These are phyloP conservation scores for Fraxinus latifolia DNA, from an alignment of 305 asterid species.

Conservation along the genomic window DNA sequence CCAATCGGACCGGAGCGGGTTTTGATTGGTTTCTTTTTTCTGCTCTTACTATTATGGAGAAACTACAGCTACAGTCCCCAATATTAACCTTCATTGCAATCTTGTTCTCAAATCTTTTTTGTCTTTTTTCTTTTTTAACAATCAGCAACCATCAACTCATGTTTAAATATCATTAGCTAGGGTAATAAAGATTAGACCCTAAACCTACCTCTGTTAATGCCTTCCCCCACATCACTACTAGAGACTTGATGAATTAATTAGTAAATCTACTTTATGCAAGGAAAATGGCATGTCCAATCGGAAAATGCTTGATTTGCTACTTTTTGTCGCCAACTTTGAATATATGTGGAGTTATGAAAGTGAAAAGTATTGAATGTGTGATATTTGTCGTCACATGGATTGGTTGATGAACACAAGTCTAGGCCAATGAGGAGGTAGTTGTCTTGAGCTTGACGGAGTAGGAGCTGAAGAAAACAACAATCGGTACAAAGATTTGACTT, in stretches of 20 bases:
- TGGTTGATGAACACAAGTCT: neutral
- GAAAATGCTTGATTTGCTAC: neutral
- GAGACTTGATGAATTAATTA: neutral
- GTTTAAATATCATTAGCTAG: neutral
- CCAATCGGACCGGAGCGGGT: neutral
- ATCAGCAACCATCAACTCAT: neutral
- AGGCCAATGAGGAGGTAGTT: neutral
- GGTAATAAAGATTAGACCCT: neutral
- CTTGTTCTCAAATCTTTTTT: too few species aligned
- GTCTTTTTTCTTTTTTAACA: neutral
- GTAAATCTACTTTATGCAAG: neutral
- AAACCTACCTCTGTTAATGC: neutral
- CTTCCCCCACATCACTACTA: neutral
- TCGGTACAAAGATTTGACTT: neutral
- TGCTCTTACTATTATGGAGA: neutral
- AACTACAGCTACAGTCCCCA: neutral
- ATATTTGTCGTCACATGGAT: neutral
- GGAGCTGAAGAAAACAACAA: neutral
- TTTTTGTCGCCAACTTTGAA: neutral
- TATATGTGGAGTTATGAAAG: neutral
- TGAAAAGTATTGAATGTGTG: neutral
- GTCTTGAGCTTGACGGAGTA: neutral
- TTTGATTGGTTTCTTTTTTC: neutral
- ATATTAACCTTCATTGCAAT: too few species aligned
- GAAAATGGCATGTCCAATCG: neutral